Base-by-base conservation (phyloP, 805 yeast genomes). In the Clavispora phyllophila region DNA sequence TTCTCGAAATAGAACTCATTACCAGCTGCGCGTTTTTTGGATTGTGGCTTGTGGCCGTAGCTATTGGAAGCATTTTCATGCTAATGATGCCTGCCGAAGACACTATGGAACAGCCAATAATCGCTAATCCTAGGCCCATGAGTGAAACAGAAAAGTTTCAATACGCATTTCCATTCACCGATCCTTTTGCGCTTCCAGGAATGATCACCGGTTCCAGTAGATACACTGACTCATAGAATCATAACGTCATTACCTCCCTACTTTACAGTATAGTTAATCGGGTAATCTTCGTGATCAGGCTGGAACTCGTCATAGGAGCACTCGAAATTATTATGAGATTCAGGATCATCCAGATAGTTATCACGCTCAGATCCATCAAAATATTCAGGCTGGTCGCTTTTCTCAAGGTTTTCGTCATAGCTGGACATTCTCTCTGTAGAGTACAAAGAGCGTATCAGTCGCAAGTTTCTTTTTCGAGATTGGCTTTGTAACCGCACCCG, bases 361-460 rank as follows among this genome's bases (percentile, higher is more conserved):
- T 55, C 64, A 13, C 51, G 56, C 27, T 55, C 57, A 3, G 50
- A 36, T 1, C 68, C 67, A 44, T 66, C 70, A 45, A 67, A 66
- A 46, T 61, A 66, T 22, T 63, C 63, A 2, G 72, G 70, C 42
- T 68, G 71, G 18, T 60, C 72, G 37, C 63, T 66, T 31, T 56
- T 61, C 40, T 62, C 56, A 18, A 66, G 47, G 39, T 62, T 63
- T 37, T 65, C 70, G 33, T 63, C 70, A 33, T 54, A 52, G 18
- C 54, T 48, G 12, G 48, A 45, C 29, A 43, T 36, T n/a, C 50
- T 33, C 27, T 51, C 53, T 9, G 43, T 40, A 4, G 43, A 18
- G 19, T 25, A 24, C 13, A 29, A 24, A 22, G 37, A 18, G 13
- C n/a, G 37, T n/a, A 24, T 35, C 37, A 22, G 24, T 23, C 12